These are phyloP conservation scores for Neohortaea acidophila DNA, from an alignment of 495 filamentous ascomycete genomes.

Conservation along the genomic window DNA sequence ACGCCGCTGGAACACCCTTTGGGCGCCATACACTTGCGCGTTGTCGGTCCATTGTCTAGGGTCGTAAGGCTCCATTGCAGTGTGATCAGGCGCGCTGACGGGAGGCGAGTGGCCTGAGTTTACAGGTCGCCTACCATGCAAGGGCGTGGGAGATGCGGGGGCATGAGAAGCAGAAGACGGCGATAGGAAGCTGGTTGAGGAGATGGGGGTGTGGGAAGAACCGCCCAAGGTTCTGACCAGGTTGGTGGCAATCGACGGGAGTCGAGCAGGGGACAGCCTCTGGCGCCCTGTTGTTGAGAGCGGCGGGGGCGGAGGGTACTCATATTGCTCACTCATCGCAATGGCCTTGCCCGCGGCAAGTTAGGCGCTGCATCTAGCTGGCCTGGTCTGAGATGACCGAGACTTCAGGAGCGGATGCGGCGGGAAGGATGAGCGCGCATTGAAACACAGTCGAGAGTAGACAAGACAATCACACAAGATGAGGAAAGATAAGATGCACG, in stretches of 20 bases:
- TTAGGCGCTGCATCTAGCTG: no score
- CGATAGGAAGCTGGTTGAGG: not conserved
- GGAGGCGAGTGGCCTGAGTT: not conserved
- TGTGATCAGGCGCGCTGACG: not conserved
- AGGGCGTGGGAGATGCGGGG: conserved; percentile 10
- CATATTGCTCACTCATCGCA: no score
- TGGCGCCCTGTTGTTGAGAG: no score
- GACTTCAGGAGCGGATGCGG: no score
- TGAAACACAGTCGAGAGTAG: no score
- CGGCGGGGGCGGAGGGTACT: no score
- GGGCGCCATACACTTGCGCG: conserved; percentile 14
- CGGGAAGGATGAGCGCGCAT: no score
- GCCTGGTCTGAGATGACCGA: no score
- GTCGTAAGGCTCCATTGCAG: conserved; percentile 26
- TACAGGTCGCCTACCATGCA: conserved; percentile 4
- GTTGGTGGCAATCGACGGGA: not conserved
- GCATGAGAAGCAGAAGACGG: not conserved
- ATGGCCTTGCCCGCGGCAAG: no score
- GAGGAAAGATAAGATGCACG: no score
- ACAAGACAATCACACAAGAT: no score
- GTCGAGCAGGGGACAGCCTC: no score
- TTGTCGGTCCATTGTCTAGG: conserved; percentile 28
- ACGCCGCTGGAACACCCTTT: conserved; percentile 20
- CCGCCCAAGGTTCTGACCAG: not conserved
- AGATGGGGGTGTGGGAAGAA: not conserved